Evolutionary conservation across 352 stramenopile species (phyloP).

Genomic region (Pythium apleroticum): DNA sequence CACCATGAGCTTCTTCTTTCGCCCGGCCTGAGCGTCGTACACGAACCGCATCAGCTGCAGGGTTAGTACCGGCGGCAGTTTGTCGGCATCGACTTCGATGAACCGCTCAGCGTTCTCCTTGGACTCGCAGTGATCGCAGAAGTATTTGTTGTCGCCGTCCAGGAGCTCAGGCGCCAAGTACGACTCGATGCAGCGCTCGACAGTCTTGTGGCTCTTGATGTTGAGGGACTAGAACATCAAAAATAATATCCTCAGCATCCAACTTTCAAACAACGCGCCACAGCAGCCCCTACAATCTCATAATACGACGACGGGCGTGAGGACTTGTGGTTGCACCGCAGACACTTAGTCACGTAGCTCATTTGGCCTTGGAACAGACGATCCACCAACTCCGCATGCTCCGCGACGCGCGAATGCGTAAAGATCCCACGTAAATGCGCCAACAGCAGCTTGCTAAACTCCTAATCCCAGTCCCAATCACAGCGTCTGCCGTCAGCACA

Average conservation of each 20-base stretch:
- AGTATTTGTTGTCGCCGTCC: constrained; percentile 88
- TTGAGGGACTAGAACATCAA: constrained; percentile 68
- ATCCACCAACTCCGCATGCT: constrained; percentile 70
- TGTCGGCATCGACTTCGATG: constrained; percentile 59
- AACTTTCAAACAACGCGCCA: no score
- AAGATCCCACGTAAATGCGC: constrained; percentile 80
- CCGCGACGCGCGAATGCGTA: constrained; percentile 48
- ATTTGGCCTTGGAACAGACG: constrained; percentile 81
- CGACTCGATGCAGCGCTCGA: constrained; percentile 69
- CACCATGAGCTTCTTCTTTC: constrained; percentile 88
- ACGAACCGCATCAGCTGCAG: constrained; percentile 87
- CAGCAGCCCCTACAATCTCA: constrained; percentile 85
- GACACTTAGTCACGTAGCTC: constrained; percentile 83
- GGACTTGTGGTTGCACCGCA: constrained; percentile 68
- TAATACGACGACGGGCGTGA: constrained; percentile 70
- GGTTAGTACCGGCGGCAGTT: constrained; percentile 67
- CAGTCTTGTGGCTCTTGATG: constrained; percentile 77
- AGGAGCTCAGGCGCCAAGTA: constrained; percentile 76
- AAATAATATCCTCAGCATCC: no score
- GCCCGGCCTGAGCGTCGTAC: constrained; percentile 68
- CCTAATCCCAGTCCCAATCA: constrained; percentile 32
- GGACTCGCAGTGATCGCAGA: constrained; percentile 67
- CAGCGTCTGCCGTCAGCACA: background rate
- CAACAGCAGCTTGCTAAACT: constrained; percentile 88
- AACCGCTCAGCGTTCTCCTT: constrained; percentile 80